phyloP scores from a whole-genome alignment of 176 grass and related monocot species.

The Otatea glauca region DNA sequence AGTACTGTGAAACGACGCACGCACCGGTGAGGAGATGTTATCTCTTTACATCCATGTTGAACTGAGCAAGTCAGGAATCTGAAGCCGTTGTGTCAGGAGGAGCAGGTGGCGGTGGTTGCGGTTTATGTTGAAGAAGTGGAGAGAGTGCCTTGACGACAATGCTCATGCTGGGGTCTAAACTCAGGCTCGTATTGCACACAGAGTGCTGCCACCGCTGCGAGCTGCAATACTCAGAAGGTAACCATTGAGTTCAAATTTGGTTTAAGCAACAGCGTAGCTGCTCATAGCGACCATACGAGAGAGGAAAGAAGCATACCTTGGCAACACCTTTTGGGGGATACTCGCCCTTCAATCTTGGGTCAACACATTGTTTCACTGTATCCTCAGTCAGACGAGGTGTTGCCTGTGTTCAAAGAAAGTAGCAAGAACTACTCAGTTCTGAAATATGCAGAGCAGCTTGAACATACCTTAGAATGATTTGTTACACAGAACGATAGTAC shows the following conservation, averaged over 20 bases:
- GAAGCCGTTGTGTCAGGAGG: conserved; percentile 37
- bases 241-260: not conserved
- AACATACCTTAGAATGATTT: not conserved
- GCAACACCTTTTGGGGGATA: conserved; percentile 79
- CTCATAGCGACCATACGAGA: not conserved
- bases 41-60: conserved; percentile 38
- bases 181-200: conserved; percentile 86
- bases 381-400: conserved; percentile 80
- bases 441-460: conserved; percentile 11
- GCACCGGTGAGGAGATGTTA: not conserved
- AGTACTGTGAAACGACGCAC: not conserved
- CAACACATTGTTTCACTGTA: conserved; percentile 83
- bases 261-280: not conserved
- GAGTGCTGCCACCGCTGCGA: conserved; percentile 77
- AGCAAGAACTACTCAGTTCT: conserved; percentile 13
- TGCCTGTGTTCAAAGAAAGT: conserved; percentile 51
- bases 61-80: conserved; percentile 35
- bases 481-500: not conserved
- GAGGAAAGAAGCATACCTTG: conserved; percentile 57
- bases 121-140: conserved; percentile 69
- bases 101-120: conserved; percentile 21
- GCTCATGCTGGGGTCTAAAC: conserved; percentile 92
- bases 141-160: conserved; percentile 87
- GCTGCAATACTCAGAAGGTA: conserved; percentile 49
- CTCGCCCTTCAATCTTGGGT: conserved; percentile 82